Conservation (phyloP, 2,329 filamentous ascomycete genomes). For the Colletotrichum ledebouriae region DNA sequence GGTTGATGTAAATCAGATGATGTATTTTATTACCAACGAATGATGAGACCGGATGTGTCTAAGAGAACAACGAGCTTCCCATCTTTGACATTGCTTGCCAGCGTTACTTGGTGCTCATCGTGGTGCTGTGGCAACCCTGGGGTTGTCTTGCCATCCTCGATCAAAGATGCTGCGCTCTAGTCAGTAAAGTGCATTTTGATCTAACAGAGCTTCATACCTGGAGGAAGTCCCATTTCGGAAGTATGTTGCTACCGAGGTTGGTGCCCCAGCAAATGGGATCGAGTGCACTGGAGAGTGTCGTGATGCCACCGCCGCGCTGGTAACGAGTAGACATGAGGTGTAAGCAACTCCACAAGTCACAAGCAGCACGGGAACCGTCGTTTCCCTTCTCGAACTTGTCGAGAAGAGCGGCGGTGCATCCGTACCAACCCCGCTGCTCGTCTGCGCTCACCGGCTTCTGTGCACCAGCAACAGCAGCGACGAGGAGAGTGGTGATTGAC, state of each 20-base stretch:
- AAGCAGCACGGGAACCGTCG: constrained; percentile 8
- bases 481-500: constrained; percentile 6
- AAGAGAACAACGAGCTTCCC: neutral
- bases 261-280: constrained; percentile 14
- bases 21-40: neutral
- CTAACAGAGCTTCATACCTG: constrained; percentile 8
- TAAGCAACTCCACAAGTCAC: constrained; percentile 12
- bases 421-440: neutral
- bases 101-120: neutral
- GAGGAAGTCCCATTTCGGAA: constrained; percentile 4
- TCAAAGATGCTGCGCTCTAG: constrained; percentile 1
- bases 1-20: too few species aligned
- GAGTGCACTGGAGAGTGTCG: constrained; percentile 12
- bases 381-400: constrained; percentile 7
- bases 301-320: constrained; percentile 4
- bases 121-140: neutral
- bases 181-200: neutral
- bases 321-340: constrained; percentile 15
- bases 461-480: neutral
- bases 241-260: neutral
- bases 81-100: neutral
- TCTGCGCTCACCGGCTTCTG: constrained; percentile 8
- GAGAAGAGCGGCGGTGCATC: constrained; percentile 9
- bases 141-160: neutral
- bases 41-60: neutral